These are phyloP conservation scores for Cyclotella cryptica DNA, from an alignment of 108 stramenopile genomes.

Conservation along the genomic window DNA sequence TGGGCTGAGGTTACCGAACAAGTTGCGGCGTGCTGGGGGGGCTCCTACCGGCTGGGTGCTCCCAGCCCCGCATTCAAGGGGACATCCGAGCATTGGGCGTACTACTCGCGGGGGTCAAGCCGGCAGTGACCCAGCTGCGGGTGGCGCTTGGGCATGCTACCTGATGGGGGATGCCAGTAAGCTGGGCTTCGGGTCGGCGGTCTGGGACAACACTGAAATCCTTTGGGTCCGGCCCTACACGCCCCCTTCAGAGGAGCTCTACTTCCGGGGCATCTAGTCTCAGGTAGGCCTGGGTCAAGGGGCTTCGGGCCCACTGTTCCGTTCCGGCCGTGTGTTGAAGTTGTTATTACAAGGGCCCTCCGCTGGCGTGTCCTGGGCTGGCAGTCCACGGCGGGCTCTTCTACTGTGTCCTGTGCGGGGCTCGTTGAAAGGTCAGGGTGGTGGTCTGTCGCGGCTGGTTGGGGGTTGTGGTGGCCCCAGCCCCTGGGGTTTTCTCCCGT, in stretches of 20 bases:
- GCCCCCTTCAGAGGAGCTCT: conserved; percentile 18
- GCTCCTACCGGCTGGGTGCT: background rate
- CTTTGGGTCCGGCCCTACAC: background rate
- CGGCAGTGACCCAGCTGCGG: no score
- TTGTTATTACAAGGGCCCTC: no score
- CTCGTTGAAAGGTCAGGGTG: no score
- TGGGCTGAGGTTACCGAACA: background rate
- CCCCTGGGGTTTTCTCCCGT: conserved; percentile 8
- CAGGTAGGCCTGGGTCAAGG: conserved; percentile 34
- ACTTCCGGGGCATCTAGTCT: conserved; percentile 31
- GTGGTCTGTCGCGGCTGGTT: no score
- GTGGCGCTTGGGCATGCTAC: no score
- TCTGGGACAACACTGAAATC: conserved; percentile 2
- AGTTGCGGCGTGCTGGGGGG: background rate
- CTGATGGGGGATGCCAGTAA: no score
- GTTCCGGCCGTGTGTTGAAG: no score
- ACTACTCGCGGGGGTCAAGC: no score
- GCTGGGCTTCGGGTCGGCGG: background rate
- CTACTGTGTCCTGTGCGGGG: conserved; percentile 10
- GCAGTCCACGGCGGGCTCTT: no score
- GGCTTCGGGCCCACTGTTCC: background rate
- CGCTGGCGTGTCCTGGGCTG: no score
- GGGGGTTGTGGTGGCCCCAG: conserved; percentile 45
- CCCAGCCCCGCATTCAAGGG: no score
- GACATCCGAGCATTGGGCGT: no score